phyloP scores from a whole-genome alignment of 371 early-diverging fungal genomes.

The Fennellomyces sp. region DNA sequence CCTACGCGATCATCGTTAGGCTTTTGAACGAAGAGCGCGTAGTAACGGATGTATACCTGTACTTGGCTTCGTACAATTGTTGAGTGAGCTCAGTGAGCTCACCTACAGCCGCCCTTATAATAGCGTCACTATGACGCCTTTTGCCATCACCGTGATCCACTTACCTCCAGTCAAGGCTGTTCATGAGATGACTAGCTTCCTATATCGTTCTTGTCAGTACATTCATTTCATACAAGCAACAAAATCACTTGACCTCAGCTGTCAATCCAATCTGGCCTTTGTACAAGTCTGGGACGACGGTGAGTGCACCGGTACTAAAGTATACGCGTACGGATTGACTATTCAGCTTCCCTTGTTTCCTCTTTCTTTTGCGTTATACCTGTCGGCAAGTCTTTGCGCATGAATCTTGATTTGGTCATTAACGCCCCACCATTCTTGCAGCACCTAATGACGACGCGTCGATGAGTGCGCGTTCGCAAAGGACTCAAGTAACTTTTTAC shows the following conservation, averaged over 20 bases:
- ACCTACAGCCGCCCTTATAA: conserved; percentile 33
- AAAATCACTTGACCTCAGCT: conserved; percentile 36
- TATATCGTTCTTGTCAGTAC: conserved; percentile 6
- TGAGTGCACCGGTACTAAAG: conserved; percentile 44
- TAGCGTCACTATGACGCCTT: too few relatives aligned
- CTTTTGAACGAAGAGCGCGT: not conserved
- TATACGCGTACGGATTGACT: too few relatives aligned
- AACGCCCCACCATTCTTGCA: conserved; percentile 57
- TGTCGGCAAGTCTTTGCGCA: conserved; percentile 55
- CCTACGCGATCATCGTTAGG: conserved; percentile 9
- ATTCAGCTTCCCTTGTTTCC: too few relatives aligned
- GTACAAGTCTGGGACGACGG: conserved; percentile 56
- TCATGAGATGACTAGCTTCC: conserved; percentile 63
- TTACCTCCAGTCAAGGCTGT: conserved; percentile 54
- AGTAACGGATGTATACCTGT: conserved; percentile 20
- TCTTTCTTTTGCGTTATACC: too few relatives aligned
- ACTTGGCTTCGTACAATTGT: conserved; percentile 28
- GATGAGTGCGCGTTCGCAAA: too few relatives aligned
- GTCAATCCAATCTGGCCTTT: conserved; percentile 56
- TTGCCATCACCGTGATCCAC: too few relatives aligned
- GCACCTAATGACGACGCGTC: conserved; percentile 21
- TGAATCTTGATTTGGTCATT: conserved; percentile 51
- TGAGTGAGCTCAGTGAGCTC: conserved; percentile 39
- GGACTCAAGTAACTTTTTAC: conserved; percentile 9
- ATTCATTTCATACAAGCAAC: not conserved